Conservation (phyloP, 192 early-diverging fungal genomes). For the Diversispora epigaea region DNA sequence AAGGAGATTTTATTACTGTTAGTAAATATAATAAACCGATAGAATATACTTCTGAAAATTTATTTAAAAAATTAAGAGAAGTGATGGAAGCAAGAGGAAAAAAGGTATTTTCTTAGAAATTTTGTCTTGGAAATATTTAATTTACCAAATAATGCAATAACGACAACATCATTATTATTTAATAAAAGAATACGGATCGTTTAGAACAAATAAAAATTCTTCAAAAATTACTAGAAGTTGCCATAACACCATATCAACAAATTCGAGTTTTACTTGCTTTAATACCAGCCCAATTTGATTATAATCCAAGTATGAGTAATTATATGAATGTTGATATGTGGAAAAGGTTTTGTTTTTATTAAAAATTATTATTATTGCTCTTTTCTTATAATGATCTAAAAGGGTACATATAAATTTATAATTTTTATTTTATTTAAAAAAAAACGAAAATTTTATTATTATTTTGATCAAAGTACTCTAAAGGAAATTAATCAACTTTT, state of each 20-base stretch:
- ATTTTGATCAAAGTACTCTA: conserved; percentile 42
- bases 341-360: conserved; percentile 51
- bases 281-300: conserved; percentile 89
- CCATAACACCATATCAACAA: conserved; percentile 74
- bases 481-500: conserved; percentile 78
- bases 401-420: not conserved
- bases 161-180: too few relatives aligned
- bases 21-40: conserved; percentile 66
- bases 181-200: conserved; percentile 78
- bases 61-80: conserved; percentile 82
- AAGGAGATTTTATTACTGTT: conserved; percentile 69
- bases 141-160: too few relatives aligned
- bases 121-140: not conserved
- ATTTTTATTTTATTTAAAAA: not conserved
- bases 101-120: conserved; percentile 55
- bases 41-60: conserved; percentile 66
- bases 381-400: too few relatives aligned
- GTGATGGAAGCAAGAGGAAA: conserved; percentile 85
- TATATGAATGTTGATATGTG: conserved; percentile 81
- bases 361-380: too few relatives aligned
- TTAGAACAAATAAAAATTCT: conserved; percentile 69
- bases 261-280: conserved; percentile 82
- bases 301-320: conserved; percentile 57
- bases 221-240: conserved; percentile 59
- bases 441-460: not conserved